These are phyloP conservation scores for Penicillium argentinense DNA, from an alignment of 495 filamentous ascomycete species.

Conservation along the genomic window DNA sequence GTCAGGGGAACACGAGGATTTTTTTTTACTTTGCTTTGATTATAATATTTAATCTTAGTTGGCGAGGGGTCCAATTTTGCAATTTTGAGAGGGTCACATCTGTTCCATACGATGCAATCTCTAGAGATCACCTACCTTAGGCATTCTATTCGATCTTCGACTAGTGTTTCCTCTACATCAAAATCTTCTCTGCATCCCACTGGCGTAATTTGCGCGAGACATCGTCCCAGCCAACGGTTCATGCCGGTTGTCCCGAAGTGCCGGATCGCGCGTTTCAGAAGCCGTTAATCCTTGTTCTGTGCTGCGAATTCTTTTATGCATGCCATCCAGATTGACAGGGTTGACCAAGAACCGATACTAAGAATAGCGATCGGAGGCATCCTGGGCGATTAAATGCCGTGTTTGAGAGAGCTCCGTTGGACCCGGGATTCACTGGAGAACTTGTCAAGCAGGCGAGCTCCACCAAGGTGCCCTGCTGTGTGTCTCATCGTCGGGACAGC, in stretches of 20 bases:
- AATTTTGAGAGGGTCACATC: too few relatives aligned
- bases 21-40: not conserved
- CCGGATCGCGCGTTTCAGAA: not conserved
- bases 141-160: too few relatives aligned
- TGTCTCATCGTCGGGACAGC: not conserved
- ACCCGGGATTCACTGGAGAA: not conserved
- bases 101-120: too few relatives aligned
- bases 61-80: too few relatives aligned
- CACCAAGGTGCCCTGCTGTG: conserved; percentile 1
- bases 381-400: conserved; percentile 6
- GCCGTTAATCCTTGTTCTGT: not conserved
- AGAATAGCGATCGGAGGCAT: conserved; percentile 16
- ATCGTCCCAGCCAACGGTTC: not conserved
- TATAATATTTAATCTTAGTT: too few relatives aligned
- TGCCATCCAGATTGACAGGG: not conserved
- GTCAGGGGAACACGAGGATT: conserved; percentile 6
- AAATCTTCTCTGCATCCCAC: too few relatives aligned
- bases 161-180: too few relatives aligned
- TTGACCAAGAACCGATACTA: conserved; percentile 3
- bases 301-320: not conserved
- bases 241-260: not conserved
- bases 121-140: too few relatives aligned
- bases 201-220: not conserved
- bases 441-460: not conserved
- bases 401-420: not conserved